Base-by-base conservation (phyloP, 2,329 filamentous ascomycete species). In the Aspergillus chevalieri region DNA sequence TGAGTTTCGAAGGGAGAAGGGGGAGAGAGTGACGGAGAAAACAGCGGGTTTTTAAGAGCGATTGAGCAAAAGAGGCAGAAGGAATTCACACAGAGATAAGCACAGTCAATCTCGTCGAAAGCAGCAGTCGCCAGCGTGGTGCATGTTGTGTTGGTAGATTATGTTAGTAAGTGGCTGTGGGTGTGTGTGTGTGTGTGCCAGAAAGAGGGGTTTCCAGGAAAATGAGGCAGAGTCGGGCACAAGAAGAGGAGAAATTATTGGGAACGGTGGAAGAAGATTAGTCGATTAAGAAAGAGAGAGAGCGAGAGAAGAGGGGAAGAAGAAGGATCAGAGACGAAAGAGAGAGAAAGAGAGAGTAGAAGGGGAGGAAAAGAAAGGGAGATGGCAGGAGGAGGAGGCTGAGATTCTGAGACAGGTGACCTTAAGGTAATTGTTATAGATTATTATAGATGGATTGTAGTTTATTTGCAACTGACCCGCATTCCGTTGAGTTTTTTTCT, bases 141-240 rank as follows among this genome's bases (percentile, higher is more conserved):
- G 53, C 57, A 60, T 58, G 55, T 56, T 55, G 59, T 57, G 56
- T 52, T 52, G 47, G 48, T 51, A 51, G 56, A 46, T 60, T 60
- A 56, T 44, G 57, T 50, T 57, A 44, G 48, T 45, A 36, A 30
- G 3, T 33, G 28, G 28, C 28, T 9, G 34, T 36, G 34, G 34
- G 2, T 28, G 26, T 28, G 26, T 8, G 26, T 28, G 26, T n/a
- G n/a, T n/a, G n/a, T 30, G 26, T 30, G 10, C 26, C 26, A 33
- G 41, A 49, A 47, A 42, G 47, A 52, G 48, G 47, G 47, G 41
- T 41, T 44, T 49, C 45, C 41, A 17, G 15, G 33, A 15, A 30
- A 14, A 22, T 34, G 4, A 38, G 42, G 49, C 21, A 43, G 50
- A 45, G 52, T 60, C 55, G 54, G 57, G 59, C 58, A 60, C 56